phyloP scores from a whole-genome alignment of 179 eudicot species.

The Spinacia oleracea region DNA sequence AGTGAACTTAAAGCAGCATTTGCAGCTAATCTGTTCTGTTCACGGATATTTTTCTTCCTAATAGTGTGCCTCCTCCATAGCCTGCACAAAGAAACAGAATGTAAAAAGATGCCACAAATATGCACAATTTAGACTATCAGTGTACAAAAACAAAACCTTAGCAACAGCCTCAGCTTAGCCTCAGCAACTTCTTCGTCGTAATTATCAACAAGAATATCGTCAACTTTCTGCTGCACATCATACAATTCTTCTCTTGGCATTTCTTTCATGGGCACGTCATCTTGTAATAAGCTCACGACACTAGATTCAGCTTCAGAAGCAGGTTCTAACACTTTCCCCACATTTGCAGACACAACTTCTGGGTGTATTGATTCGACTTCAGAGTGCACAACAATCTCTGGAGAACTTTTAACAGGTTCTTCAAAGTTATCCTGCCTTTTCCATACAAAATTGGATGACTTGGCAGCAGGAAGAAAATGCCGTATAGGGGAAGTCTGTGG shows the following conservation, averaged over 20 bases:
- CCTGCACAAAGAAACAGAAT: slow-evolving; percentile 45
- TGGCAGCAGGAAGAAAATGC: slow-evolving; percentile 37
- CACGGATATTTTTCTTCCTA: slow-evolving; percentile 62
- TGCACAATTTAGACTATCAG: slow-evolving; percentile 16
- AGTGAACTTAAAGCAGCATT: slow-evolving; percentile 76
- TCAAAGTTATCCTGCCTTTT: slow-evolving; percentile 31
- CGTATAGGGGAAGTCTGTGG: slow-evolving; percentile 33
- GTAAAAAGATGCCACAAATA: slow-evolving; percentile 19
- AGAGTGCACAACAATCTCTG: slow-evolving; percentile 31
- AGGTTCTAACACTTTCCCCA: slow-evolving; percentile 30
- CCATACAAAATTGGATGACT: slow-evolving; percentile 30
- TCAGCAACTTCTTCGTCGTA: slow-evolving; percentile 71
- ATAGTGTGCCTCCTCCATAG: slow-evolving; percentile 70
- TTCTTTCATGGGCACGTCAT: slow-evolving; percentile 39
- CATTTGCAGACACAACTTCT: slow-evolving; percentile 30
- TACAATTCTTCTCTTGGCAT: slow-evolving; percentile 32
- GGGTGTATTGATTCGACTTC: slow-evolving; percentile 31
- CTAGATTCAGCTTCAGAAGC: slow-evolving; percentile 35
- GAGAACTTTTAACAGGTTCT: slow-evolving; percentile 38
- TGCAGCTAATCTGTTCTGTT: slow-evolving; percentile 73
- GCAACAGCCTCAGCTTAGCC: slow-evolving; percentile 73
- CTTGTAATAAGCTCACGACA: slow-evolving; percentile 26
- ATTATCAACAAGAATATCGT: slow-evolving; percentile 39
- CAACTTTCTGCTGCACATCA: slow-evolving; percentile 34
- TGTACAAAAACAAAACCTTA: slow-evolving; percentile 55